Base-by-base conservation (phyloP, 768 basidiomycete species). In the Psilocybe subaeruginosa region DNA sequence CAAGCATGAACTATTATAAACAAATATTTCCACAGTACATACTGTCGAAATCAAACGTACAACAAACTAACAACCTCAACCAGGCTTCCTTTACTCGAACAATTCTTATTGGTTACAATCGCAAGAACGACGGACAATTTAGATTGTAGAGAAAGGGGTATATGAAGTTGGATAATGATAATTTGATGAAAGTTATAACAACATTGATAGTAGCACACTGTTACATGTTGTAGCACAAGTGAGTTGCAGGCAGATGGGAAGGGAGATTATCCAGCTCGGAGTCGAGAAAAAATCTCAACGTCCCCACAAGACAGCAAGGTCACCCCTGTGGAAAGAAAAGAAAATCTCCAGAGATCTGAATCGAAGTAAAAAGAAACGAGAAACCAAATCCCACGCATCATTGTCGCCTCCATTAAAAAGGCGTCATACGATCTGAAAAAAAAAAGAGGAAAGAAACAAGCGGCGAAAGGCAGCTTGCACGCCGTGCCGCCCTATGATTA, bases 261-360 rank as follows among this genome's bases (percentile, higher is more conserved):
- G 49, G 62, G 63, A 61, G 64, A 60, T 64, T 65, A 66, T 65
- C 70, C 70, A 72, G 70, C 70, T 72, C 70, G 58, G 57, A 47
- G 58, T 57, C 16, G 59, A 64, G 64, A 61, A 65, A 66, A 68
- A 65, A 68, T 59, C 65, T 57, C 65, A 66, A 57, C 62, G 66
- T 59, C 59, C 63, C 63, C 65, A 60, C 55, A 67, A 58, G 56
- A 63, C 63, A 65, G 63, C 59, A 61, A 11, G 52, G 59, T 54
- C 65, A 58, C 56, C 58, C 23, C 66, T 61, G 57, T 35, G 12
- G 59, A 55, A 63, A 52, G 55, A 64, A 58, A 35, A 62, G 41
- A 64, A 60, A 61, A 63, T 67, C 68, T 71, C 70, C 67, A 66
- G 68, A 71, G 70, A 71, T 65, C 60, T 43, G 53, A 47, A 29